Evolutionary conservation across 2,329 filamentous ascomycete species (phyloP), one percentile per base, ranked within the genome.

Genomic region (Emmonsiellopsis sp.): DNA sequence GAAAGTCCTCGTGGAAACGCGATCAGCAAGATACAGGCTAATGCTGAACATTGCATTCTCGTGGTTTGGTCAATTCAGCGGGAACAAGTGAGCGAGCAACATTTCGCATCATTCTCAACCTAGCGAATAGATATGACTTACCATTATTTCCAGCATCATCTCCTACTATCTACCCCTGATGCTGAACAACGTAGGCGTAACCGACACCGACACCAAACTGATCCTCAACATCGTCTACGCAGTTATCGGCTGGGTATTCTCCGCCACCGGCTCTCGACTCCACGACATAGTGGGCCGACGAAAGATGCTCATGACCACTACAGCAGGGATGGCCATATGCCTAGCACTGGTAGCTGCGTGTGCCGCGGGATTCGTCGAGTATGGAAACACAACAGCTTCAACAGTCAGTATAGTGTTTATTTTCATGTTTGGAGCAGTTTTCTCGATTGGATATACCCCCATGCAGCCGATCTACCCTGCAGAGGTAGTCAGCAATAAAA

Each of bases 401-500:
- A 42, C 35, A 16, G 50, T 48, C 26, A 52, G 40, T 2, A 55
- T 60, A 48, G 56, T 35, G 31, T 54, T 53, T 40, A 51, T 45
- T 31, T 51, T 34, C 35, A 47, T 56, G 11, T 54, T 58, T 34
- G 55, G 54, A 8, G 26, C 34, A 20, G 51, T 55, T 2, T 55
- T 57, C 44, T 49, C 53, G 30, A 42, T 55, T 58, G 68, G 41
- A 61, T 70, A 37, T 67, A 67, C 32, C 59, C 65, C 44, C 41
- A 52, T 45, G 51, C 46, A 50, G 31, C 46, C 46, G 13, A 50
- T 50, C 15, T 79, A 78, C 63, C 76, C 76, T 0, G 76, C 77
- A 45, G 77, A 80, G 58, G 75, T 77, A 5, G 67, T 79, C 11
- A 74, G 71, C 16, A 79, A 76, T 58, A 75, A 79, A 62, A 76